Conservation (phyloP, 768 basidiomycete species). For the Tulasnella sp. region DNA sequence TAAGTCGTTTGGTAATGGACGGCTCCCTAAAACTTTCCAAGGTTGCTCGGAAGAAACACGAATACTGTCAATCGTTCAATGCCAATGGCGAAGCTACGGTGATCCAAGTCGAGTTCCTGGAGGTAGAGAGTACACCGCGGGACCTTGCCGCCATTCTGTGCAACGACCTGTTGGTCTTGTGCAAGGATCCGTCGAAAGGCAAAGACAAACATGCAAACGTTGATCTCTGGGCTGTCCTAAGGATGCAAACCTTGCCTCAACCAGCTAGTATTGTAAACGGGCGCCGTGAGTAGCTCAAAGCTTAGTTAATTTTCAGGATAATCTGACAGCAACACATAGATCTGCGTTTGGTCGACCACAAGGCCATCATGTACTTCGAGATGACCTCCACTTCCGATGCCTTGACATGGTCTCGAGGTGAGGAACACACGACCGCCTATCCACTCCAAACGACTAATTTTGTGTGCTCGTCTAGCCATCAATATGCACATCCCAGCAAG, state of each 20-base stretch:
- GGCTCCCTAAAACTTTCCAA: constrained; percentile 82
- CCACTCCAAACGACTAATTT: background rate
- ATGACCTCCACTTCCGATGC: constrained; percentile 83
- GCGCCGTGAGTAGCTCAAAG: constrained; percentile 57
- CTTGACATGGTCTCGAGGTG: constrained; percentile 88
- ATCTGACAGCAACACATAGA: constrained; percentile 49
- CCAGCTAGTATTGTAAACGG: constrained; percentile 90
- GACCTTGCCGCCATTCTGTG: constrained; percentile 81
- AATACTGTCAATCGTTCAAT: constrained; percentile 79
- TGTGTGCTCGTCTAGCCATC: constrained; percentile 58
- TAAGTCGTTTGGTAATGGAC: constrained; percentile 90
- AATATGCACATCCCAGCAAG: constrained; percentile 76
- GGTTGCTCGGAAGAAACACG: constrained; percentile 83
- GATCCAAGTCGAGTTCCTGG: constrained; percentile 88
- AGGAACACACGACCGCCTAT: no score
- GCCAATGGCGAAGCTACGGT: constrained; percentile 75
- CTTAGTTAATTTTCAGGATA: background rate
- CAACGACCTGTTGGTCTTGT: constrained; percentile 91
- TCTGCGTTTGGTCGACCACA: constrained; percentile 87
- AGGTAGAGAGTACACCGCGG: constrained; percentile 81
- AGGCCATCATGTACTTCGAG: constrained; percentile 88
- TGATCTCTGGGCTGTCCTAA: constrained; percentile 94
- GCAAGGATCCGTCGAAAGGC: constrained; percentile 82
- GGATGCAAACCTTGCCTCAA: constrained; percentile 92
- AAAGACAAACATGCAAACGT: constrained; percentile 73